Evolutionary conservation across 1,139 yeast species (phyloP), one percentile per base, ranked within the genome.

Genomic region (Debaryomyces sp.): DNA sequence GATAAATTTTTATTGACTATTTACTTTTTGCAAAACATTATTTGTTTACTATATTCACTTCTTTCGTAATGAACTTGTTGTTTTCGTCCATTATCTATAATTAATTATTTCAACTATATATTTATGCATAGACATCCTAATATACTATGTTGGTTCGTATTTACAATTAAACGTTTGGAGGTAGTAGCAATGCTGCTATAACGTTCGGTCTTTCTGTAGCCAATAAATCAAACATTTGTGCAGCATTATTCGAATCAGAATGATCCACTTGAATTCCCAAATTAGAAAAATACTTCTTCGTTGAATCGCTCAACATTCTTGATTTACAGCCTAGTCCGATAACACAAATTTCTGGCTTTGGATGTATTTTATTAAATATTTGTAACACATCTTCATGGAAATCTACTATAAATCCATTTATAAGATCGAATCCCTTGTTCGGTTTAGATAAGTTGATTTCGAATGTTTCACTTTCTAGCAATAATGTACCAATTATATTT

Each of bases 171-270:
- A 84, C 65, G 59, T 85, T 82, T 1, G 92, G 91, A 8, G 95
- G 95, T 34, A 89, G 67, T 46, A 88, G 66, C 33, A 88, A 67
- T 0, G 88, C 94, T 1, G 85, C 90, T 24, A 89, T 82, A 26
- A 81, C 83, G 27, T 77, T 73, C 0, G 95, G 91, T 54, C 96
- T 73, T 59, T 89, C 96, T 0, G 94, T 87, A 4, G 95, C 90
- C 51, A 89, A 68, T 44, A 89, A 67, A 59, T 89, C 95, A 67
- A 81, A 89, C 52, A 80, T 83, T 52, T 81, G 80, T 5, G 89
- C 94, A 0, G 91, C 89, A 56, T 82, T 82, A 53, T 67, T 68
- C 2, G 89, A 84, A 58, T 84, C 87, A 33, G 89, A 81, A 2
- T 85, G 71, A 57, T 89, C 95, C 22, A 85, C 66, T 60, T 84